A percentile compares a stretch with the other conserved stretches of the same genome.
phyloP scores from a whole-genome alignment of 768 basidiomycete genomes.

The Lactifluus pinguis region DNA sequence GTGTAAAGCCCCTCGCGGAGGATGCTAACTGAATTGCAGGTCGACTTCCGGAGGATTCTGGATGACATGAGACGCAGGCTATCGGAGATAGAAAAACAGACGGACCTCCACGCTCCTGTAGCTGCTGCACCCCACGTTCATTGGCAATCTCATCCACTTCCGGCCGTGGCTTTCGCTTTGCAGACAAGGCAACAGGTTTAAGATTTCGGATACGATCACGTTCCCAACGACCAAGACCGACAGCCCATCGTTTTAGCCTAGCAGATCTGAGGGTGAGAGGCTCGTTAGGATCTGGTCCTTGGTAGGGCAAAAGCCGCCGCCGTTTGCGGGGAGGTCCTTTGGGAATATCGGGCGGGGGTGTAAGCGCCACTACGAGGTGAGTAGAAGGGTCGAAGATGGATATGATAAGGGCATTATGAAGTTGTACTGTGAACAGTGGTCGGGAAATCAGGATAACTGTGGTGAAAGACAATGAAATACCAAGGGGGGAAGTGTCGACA shows the following conservation, averaged over 20 bases:
- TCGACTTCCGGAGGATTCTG: conserved; percentile 65
- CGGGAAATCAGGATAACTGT: conserved; percentile 4
- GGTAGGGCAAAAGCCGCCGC: conserved; percentile 59
- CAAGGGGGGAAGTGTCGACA: conserved; percentile 50
- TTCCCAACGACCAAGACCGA: conserved; percentile 64
- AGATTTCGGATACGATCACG: conserved; percentile 58
- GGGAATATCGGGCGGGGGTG: conserved; percentile 53
- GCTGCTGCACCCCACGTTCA: conserved; percentile 58
- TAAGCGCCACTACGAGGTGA: conserved; percentile 56
- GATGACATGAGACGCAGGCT: neutral
- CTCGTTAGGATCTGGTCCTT: conserved; percentile 50
- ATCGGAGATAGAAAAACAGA: neutral
- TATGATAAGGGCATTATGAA: conserved; percentile 79
- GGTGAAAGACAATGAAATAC: conserved; percentile 19
- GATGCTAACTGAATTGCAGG: conserved; percentile 67
- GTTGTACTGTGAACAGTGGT: conserved; percentile 41
- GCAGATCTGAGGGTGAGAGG: conserved; percentile 48
- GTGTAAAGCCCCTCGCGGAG: conserved; percentile 58
- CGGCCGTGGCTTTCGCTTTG: conserved; percentile 37
- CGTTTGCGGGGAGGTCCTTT: conserved; percentile 63
- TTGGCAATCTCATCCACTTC: conserved; percentile 59
- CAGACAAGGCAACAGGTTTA: conserved; percentile 32
- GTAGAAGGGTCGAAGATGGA: conserved; percentile 75
- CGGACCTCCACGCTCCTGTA: conserved; percentile 59
- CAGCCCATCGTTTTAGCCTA: conserved; percentile 65